A percentile compares a stretch with the other conserved stretches of the same genome.
phyloP scores from a whole-genome alignment of 2,329 filamentous ascomycete genomes.

The Didymella segeticola region DNA sequence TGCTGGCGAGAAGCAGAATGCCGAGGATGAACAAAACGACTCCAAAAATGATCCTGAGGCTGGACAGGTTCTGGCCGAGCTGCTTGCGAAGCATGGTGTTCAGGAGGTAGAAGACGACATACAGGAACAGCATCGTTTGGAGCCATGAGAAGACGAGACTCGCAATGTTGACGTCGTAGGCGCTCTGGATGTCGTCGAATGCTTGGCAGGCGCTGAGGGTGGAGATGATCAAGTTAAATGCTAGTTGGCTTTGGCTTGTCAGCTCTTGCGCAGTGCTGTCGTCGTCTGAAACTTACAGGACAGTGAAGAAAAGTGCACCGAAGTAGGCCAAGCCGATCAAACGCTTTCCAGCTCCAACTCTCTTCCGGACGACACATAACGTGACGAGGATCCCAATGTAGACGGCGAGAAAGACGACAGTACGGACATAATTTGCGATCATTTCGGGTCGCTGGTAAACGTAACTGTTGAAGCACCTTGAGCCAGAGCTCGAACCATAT shows the following conservation, averaged over 20 bases:
- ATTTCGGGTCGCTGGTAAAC: background rate
- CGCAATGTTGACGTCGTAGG: slow-evolving; percentile 18
- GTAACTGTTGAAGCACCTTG: slow-evolving; percentile 1
- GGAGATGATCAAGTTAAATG: background rate
- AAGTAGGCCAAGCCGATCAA: slow-evolving; percentile 30
- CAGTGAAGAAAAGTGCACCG: slow-evolving; percentile 14
- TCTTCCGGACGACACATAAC: slow-evolving; percentile 26
- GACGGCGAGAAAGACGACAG: slow-evolving; percentile 13
- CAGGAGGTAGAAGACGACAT: slow-evolving; percentile 31
- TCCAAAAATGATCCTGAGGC: slow-evolving; percentile 21
- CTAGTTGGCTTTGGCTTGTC: background rate
- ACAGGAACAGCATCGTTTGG: slow-evolving; percentile 29
- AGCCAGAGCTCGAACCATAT: background rate
- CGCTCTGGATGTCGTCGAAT: accelerated
- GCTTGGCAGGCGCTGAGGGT: slow-evolving; percentile 7
- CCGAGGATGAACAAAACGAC: slow-evolving; percentile 30
- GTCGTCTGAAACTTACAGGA: slow-evolving; percentile 26
- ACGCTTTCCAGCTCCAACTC: slow-evolving; percentile 25
- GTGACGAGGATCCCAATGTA: slow-evolving; percentile 27
- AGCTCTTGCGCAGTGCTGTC: background rate
- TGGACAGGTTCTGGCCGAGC: slow-evolving; percentile 16
- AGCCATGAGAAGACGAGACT: slow-evolving; percentile 28
- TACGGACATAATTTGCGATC: background rate
- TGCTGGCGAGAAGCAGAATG: slow-evolving; percentile 18
- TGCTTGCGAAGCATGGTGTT: slow-evolving; percentile 34